These are phyloP conservation scores for Emergomyces pasteurianus DNA, from an alignment of 2,329 filamentous ascomycete species.

Conservation along the genomic window DNA sequence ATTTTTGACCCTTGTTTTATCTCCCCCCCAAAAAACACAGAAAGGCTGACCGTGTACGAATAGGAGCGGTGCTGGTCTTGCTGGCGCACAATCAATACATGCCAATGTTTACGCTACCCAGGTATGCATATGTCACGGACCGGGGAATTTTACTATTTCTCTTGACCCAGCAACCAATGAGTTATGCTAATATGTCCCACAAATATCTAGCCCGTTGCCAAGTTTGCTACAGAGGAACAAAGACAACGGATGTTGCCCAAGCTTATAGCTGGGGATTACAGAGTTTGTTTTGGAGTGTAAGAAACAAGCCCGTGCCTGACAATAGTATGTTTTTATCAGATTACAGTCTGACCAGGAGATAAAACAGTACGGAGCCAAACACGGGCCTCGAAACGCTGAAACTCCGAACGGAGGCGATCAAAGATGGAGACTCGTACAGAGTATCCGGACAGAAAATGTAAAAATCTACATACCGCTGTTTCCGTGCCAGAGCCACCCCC, in stretches of 20 bases:
- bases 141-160: not conserved
- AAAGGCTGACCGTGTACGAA: slow-evolving; percentile 1
- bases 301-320: slow-evolving; percentile 4
- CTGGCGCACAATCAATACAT: slow-evolving; percentile 48
- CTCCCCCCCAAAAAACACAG: not conserved
- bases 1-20: too few species aligned
- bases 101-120: slow-evolving; percentile 52
- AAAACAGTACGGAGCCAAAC: slow-evolving; percentile 56
- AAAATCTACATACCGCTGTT: not conserved
- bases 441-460: slow-evolving; percentile 70
- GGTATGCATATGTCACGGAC: slow-evolving; percentile 21
- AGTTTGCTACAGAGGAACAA: slow-evolving; percentile 57
- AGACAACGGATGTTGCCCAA: slow-evolving; percentile 52
- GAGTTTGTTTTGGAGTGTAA: slow-evolving; percentile 64
- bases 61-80: slow-evolving; percentile 62
- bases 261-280: slow-evolving; percentile 58
- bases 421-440: slow-evolving; percentile 49
- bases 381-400: slow-evolving; percentile 67
- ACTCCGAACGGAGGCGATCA: slow-evolving; percentile 52
- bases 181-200: not conserved
- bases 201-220: slow-evolving; percentile 44
- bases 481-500: not conserved
- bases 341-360: not conserved
- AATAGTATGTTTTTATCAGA: not conserved
- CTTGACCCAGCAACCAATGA: not conserved